Evolutionary conservation across 148 eudicot genomes (phyloP).

Genomic region (Nepenthes gracilis): DNA sequence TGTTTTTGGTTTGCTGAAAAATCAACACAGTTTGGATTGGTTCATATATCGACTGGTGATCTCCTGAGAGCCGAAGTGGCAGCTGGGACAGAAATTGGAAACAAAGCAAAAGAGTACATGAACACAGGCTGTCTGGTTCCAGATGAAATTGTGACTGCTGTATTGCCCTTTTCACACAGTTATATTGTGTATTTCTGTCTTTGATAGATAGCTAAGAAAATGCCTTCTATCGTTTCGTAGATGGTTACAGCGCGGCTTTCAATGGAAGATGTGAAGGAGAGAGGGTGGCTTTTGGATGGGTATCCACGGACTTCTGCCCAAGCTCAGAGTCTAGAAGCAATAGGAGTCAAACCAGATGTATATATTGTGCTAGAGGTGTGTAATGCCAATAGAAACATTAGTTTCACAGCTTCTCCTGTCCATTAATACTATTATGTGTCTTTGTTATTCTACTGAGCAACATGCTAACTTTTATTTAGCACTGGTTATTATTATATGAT

Average conservation of each 20-base stretch:
- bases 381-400: neutral
- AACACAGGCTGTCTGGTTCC: constrained; percentile 76
- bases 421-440: too few relatives aligned
- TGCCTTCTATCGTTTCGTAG: constrained; percentile 23
- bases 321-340: constrained; percentile 67
- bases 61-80: constrained; percentile 82
- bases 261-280: constrained; percentile 60
- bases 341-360: constrained; percentile 74
- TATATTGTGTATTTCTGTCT: neutral
- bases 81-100: constrained; percentile 85
- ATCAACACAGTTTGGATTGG: constrained; percentile 61
- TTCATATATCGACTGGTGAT: constrained; percentile 96
- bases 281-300: constrained; percentile 99
- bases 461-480: too few relatives aligned
- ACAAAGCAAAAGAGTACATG: constrained; percentile 88
- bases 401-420: neutral
- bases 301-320: constrained; percentile 79
- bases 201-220: neutral
- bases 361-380: constrained; percentile 75
- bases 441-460: too few relatives aligned
- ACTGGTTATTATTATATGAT: too few relatives aligned
- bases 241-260: constrained; percentile 77
- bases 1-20: neutral
- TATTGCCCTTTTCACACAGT: constrained; percentile 20
- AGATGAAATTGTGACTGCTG: constrained; percentile 86